Evolutionary conservation across 176 grass and related monocot genomes (phyloP).

Genomic region (Themeda triandra): DNA sequence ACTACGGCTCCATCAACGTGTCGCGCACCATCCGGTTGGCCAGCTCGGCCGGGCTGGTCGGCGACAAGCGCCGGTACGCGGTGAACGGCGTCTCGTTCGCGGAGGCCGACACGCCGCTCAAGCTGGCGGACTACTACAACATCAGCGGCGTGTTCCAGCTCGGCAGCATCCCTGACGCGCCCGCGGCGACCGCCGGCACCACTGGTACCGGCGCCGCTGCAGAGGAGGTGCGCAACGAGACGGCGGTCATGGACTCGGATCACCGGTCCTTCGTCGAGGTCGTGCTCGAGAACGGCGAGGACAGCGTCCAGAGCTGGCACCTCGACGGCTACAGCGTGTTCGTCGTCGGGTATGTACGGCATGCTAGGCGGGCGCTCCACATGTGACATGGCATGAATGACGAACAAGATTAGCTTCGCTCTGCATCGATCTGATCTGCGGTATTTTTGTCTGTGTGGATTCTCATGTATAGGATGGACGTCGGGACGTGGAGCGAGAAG

Average conservation of each 20-base stretch:
- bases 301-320: conserved; percentile 76
- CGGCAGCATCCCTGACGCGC: conserved; percentile 53
- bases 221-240: conserved; percentile 23
- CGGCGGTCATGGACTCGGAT: conserved; percentile 79
- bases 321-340: conserved; percentile 78
- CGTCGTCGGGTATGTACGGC: conserved; percentile 61
- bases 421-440: background rate
- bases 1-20: conserved; percentile 83
- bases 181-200: background rate
- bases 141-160: conserved; percentile 67
- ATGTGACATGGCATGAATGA: background rate
- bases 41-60: conserved; percentile 44
- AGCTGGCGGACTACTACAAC: conserved; percentile 84
- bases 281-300: conserved; percentile 71
- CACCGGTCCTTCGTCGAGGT: conserved; percentile 67
- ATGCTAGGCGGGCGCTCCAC: background rate
- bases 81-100: conserved; percentile 79
- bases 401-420: background rate
- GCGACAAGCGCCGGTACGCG: conserved; percentile 55
- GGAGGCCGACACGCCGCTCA: conserved; percentile 80
- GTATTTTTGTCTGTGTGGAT: background rate
- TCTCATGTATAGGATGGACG: conserved; percentile 52
- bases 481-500: conserved; percentile 53
- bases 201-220: no score
- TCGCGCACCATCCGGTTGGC: conserved; percentile 66